These are phyloP conservation scores for Ceratocystis albifundus DNA, from an alignment of 2,329 filamentous ascomycete genomes.

Conservation along the genomic window DNA sequence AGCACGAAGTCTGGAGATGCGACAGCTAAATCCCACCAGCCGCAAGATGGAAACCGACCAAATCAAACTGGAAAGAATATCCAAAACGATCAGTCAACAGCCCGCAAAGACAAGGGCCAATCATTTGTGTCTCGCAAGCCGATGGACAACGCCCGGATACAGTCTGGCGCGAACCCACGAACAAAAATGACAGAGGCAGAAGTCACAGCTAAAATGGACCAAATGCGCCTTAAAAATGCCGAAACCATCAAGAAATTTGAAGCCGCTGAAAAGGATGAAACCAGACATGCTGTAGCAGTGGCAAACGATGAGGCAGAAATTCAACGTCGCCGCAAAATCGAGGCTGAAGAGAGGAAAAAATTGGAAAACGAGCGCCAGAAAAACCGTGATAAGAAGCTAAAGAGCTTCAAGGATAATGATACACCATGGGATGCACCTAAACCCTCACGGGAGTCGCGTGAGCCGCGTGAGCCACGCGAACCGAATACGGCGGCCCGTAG, in stretches of 20 bases:
- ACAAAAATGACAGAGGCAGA: slow-evolving; percentile 49
- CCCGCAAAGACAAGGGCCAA: slow-evolving; percentile 6
- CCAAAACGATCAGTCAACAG: neutral
- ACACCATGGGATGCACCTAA: slow-evolving; percentile 51
- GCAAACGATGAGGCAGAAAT: slow-evolving; percentile 47
- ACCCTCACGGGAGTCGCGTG: slow-evolving; percentile 25
- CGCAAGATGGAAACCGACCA: neutral
- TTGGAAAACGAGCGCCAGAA: slow-evolving; percentile 47
- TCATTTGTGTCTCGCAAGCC: slow-evolving; percentile 24
- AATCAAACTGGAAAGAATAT: neutral
- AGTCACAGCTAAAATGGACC: slow-evolving; percentile 48
- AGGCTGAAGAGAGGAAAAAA: slow-evolving; percentile 41
- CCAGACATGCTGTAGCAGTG: slow-evolving; percentile 43
- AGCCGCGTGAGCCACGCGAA: slow-evolving; percentile 25
- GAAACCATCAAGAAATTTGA: slow-evolving; percentile 50
- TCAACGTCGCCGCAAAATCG: slow-evolving; percentile 40
- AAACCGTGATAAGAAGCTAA: slow-evolving; percentile 50
- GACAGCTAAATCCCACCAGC: neutral
- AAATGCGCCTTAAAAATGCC: slow-evolving; percentile 47
- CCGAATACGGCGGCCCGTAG: slow-evolving; percentile 29
- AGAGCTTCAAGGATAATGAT: slow-evolving; percentile 44
- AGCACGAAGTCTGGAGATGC: neutral
- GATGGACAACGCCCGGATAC: slow-evolving; percentile 34
- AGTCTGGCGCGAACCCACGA: slow-evolving; percentile 47
- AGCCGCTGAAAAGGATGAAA: slow-evolving; percentile 46